A percentile compares a stretch with the other conserved stretches of the same genome.
Conservation (phyloP, 2,329 filamentous ascomycete genomes). For the Tolypocladium tropicale region DNA sequence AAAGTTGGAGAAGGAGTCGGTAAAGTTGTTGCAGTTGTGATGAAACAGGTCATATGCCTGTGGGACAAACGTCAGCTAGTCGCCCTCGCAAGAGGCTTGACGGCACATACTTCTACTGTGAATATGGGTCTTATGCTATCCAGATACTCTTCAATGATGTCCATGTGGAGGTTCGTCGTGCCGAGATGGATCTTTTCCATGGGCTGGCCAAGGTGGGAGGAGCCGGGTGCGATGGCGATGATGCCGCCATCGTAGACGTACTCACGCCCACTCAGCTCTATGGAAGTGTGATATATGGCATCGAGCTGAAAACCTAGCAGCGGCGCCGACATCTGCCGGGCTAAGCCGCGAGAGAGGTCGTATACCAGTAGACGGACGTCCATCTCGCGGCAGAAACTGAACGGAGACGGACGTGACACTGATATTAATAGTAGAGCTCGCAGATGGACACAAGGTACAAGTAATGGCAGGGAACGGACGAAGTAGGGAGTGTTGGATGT, state of each 20-base stretch:
- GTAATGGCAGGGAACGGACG: too few species aligned
- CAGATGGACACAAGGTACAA: background rate
- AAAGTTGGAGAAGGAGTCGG: constrained; percentile 84
- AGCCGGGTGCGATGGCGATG: constrained; percentile 68
- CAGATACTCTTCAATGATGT: constrained; percentile 78
- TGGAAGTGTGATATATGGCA: constrained; percentile 89
- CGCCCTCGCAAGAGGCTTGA: background rate
- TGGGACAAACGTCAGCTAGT: constrained; percentile 1
- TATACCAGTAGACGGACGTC: constrained; percentile 71
- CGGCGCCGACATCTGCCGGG: constrained; percentile 43
- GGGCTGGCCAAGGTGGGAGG: constrained; percentile 77
- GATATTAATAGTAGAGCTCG: background rate
- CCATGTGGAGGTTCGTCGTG: constrained; percentile 64
- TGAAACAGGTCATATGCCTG: constrained; percentile 79
- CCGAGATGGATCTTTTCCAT: constrained; percentile 70
- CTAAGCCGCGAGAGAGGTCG: constrained; percentile 58
- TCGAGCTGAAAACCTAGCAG: constrained; percentile 58
- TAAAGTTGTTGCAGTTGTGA: constrained; percentile 98
- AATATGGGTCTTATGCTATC: constrained; percentile 76
- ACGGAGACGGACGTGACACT: background rate
- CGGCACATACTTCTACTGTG: constrained; percentile 56
- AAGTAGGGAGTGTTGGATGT: background rate
- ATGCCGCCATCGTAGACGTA: constrained; percentile 87
- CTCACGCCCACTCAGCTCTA: constrained; percentile 75
- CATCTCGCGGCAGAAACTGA: constrained; percentile 34